Conservation (phyloP, 768 basidiomycete genomes). For the Suillus decipiens region DNA sequence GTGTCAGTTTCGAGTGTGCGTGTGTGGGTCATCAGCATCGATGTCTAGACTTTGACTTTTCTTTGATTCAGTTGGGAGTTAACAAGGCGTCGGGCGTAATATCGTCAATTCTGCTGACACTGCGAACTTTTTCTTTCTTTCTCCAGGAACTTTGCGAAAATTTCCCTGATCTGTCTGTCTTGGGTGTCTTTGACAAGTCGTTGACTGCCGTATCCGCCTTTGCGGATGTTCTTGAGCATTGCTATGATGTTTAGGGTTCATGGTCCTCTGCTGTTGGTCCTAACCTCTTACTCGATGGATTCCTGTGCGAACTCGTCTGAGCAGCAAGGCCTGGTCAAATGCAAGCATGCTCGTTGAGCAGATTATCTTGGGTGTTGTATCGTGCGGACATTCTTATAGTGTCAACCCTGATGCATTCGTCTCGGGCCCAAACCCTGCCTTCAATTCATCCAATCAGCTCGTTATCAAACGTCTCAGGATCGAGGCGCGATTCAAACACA, state of each 20-base stretch:
- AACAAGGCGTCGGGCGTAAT: slow-evolving; percentile 73
- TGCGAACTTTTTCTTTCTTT: slow-evolving; percentile 75
- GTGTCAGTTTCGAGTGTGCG: slow-evolving; percentile 67
- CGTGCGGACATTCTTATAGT: slow-evolving; percentile 78
- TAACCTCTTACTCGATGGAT: slow-evolving; percentile 82
- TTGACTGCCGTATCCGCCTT: slow-evolving; percentile 66
- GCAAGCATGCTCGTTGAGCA: slow-evolving; percentile 74
- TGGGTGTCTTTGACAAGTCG: slow-evolving; percentile 48
- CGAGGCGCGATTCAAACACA: no score
- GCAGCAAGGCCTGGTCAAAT: slow-evolving; percentile 72
- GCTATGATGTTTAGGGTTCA: slow-evolving; percentile 61
- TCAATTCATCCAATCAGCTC: slow-evolving; percentile 45
- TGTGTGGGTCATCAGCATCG: background rate
- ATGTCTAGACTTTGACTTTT: slow-evolving; percentile 2
- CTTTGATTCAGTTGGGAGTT: slow-evolving; percentile 70
- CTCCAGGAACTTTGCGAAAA: slow-evolving; percentile 63
- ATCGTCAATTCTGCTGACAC: slow-evolving; percentile 61
- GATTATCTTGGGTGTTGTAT: slow-evolving; percentile 82
- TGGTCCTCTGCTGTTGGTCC: slow-evolving; percentile 65
- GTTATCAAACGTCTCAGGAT: background rate
- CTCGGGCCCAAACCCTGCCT: slow-evolving; percentile 44
- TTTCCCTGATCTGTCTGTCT: no score
- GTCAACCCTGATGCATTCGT: slow-evolving; percentile 26
- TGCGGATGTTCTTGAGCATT: slow-evolving; percentile 72
- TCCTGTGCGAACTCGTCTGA: slow-evolving; percentile 60